Evolutionary conservation across 306 rosid genomes (phyloP), one percentile per base, ranked within the genome.

Genomic region (Casuarina glauca): DNA sequence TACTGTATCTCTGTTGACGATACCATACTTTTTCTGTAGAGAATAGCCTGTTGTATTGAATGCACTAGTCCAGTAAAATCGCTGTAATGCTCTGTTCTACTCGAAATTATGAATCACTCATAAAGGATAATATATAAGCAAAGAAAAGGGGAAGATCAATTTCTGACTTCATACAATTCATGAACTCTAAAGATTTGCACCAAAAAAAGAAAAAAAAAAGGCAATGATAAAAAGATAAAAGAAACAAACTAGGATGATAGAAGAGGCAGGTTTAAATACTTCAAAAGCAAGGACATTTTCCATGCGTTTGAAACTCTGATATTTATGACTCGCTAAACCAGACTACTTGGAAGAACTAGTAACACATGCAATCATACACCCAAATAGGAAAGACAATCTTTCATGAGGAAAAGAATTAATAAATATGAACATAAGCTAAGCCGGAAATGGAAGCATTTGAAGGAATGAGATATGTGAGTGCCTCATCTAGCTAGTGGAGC

Each of bases 401-500:
- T 6, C 5, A 64, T 64, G 6, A 64, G 20, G 20, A 39, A 39
- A 16, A 63, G 45, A 63, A n/a, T 8, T n/a, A n/a, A 19, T 35
- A 13, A 53, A 16, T 13, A 16, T 53, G 17, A 53, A 7, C 1
- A 46, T 7, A 46, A 46, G 26, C 9, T 53, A 53, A 53, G 4
- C 0, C 19, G 38, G 9, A 55, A 55, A 19, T 55, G 10, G 32
- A 39, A 38, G 10, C 11, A 39, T 64, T 3, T 9, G 4, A 11
- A 19, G 16, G 67, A 35, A 35, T 61, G 67, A 61, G 35, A 61
- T 61, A 32, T 3, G 3, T 3, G 41, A 54, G 19, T 71, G 73
- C 42, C 45, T 51, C 52, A 61, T 54, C 60, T 70, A 84, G 72
- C 53, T 76, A 61, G 61, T 74, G 17, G 74, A 52, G 50, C 67